Evolutionary conservation across 2,329 filamentous ascomycete species (phyloP), one percentile per base, ranked within the genome.

Genomic region (Dissoconium aciculare): DNA sequence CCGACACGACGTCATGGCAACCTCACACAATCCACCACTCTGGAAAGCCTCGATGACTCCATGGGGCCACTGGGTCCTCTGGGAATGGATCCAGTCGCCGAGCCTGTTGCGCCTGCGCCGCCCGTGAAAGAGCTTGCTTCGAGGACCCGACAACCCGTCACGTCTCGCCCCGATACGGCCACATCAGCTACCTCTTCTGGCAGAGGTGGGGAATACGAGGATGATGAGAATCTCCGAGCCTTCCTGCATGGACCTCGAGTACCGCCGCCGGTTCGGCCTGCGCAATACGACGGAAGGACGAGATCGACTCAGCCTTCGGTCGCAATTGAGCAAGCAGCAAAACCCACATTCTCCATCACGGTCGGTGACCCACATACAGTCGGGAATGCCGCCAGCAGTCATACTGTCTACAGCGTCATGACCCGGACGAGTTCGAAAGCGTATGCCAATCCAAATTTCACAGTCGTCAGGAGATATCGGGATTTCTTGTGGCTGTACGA

Each of bases 401-500:
- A 98, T 56, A 98, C 93, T 41, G 89, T 95, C 28, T 98, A 98
- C 59, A 83, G 83, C 47, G 89, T 98, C 41, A 71, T 80, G 49
- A 98, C 89, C 35, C 89, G 79, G 80, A 98, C 89, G 9, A 81
- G 83, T 1, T 95, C 87, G 21, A 94, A 94, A 62, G 89, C 84
- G 30, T 98, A 95, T 58, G 81, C 80, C 51, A 79, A 87, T 49
- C 67, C 81, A 31, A 85, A 93, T 50, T 95, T 98, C 50, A 77
- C 83, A 34, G 89, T 98, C 44, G 92, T 84, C 49, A 71, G 89
- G 46, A 74, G 89, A 50, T 98, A 95, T 57, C 77, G 85, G 36
- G 89, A 98, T 58, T 98, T 98, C 55, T 64, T 98, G 31, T 98
- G 89, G 89, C 73, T 98, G 15, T 98, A 98, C 57, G 94, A 78